Base-by-base conservation (phyloP, 73 alveolate species). In the Paramecium caudatum region DNA sequence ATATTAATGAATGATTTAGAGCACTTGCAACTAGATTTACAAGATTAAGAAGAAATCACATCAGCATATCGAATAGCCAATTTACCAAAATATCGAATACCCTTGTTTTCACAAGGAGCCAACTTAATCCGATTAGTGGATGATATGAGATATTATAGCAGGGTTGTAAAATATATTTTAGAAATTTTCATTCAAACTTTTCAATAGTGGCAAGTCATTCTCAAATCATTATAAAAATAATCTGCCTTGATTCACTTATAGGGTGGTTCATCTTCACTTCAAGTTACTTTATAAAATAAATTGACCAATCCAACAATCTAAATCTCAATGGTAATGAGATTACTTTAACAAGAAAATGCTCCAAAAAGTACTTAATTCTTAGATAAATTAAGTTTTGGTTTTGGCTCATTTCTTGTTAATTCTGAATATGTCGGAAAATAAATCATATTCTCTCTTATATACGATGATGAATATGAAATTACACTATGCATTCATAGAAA, bases 51-150 rank as follows among this genome's bases (percentile, higher is more conserved):
- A 27, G 80, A 55, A 23, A 55, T 55, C 30, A 27, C 23, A 55
- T 55, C 23, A 55, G 80, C 80, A 19, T 55, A 55, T 55, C 23
- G 80, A 55, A 27, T 55, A 12, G 80, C 80, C 8, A 55, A 55
- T 10, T 55, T 55, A 55, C 30, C 80, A 4, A 37, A 37, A 10
- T 55, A 55, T 55, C 9, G 80, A 55, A 55, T 55, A 10, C 80
- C 45, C 10, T 55, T 55, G 37, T 55, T 55, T 10, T 10, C 7
- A 6, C 16, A 55, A 23, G n/a, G 80, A 5, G 30, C 4, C 13
- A 1, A 27, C 1, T 55, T 55, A 55, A 27, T 55, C 23, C 23
- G 45, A 55, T 55, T 55, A 21, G 80, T 55, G 1, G 80, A 55
- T 55, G 80, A 55, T 55, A 55, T 27, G 30, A 55, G 30, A 27